Conservation (phyloP, 169 alveolate species). For the Plasmodium sp. region DNA sequence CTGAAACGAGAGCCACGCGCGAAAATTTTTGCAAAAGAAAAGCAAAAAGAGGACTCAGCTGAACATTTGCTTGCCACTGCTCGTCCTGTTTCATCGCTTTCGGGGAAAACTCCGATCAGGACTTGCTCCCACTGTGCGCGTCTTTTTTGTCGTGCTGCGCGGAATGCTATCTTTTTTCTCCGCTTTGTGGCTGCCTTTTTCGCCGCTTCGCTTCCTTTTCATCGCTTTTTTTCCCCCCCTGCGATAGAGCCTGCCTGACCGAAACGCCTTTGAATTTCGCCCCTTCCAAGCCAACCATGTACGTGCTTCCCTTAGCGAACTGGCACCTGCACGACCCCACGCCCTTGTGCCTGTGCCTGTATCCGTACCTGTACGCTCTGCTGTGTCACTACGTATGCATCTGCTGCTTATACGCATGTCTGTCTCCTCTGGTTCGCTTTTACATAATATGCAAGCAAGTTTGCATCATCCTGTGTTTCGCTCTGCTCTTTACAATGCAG, state of each 20-base stretch:
- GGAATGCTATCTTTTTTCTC: background rate
- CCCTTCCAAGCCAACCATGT: background rate
- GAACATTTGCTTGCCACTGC: background rate
- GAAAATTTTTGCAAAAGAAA: background rate
- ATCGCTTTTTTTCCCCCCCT: background rate
- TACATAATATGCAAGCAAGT: background rate
- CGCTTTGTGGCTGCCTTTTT: background rate
- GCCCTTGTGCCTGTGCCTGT: background rate
- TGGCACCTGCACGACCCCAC: background rate
- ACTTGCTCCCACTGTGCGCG: background rate
- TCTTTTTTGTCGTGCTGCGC: background rate
- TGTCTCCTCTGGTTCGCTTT: background rate
- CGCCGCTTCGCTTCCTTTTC: background rate
- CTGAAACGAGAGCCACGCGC: background rate
- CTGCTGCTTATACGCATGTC: background rate
- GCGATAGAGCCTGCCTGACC: background rate
- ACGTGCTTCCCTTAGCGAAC: background rate
- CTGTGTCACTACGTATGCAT: background rate
- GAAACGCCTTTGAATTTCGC: background rate
- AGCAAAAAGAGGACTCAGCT: background rate
- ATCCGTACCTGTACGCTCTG: background rate
- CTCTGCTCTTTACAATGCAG: background rate
- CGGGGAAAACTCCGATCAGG: background rate
- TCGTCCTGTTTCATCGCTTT: background rate
- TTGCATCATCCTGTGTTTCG: background rate